Evolutionary conservation across 805 yeast species (phyloP).

Genomic region (Hyphopichia homilentoma): DNA sequence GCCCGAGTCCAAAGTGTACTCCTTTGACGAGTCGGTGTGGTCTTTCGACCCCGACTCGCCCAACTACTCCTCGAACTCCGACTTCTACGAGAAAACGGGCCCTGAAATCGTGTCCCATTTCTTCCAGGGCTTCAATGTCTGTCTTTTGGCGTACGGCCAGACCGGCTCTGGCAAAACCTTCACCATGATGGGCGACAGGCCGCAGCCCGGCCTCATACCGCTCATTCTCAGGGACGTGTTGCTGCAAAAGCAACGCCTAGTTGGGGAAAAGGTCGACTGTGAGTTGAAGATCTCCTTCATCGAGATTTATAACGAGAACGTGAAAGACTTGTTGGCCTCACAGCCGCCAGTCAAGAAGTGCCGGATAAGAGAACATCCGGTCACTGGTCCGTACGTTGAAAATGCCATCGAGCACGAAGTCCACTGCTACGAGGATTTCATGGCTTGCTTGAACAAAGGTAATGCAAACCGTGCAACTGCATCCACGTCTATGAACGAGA

Average conservation of each 20-base stretch:
- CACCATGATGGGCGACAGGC: slow-evolving; percentile 40
- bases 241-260: slow-evolving; percentile 32
- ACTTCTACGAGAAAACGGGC: slow-evolving; percentile 54
- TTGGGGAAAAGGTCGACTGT: slow-evolving; percentile 35
- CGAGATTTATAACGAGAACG: slow-evolving; percentile 78
- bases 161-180: slow-evolving; percentile 41
- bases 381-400: slow-evolving; percentile 71
- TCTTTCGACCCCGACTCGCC: slow-evolving; percentile 34
- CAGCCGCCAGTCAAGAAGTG: slow-evolving; percentile 21
- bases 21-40: slow-evolving; percentile 18
- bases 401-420: slow-evolving; percentile 53
- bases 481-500: slow-evolving; percentile 66
- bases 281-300: slow-evolving; percentile 53
- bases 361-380: slow-evolving; percentile 62
- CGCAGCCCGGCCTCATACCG: slow-evolving; percentile 36
- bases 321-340: slow-evolving; percentile 52
- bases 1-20: slow-evolving; percentile 10
- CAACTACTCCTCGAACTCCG: slow-evolving; percentile 43
- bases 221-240: slow-evolving; percentile 52
- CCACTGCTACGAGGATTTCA: slow-evolving; percentile 46
- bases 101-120: slow-evolving; percentile 51
- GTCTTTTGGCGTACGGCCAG: slow-evolving; percentile 42
- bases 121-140: slow-evolving; percentile 40
- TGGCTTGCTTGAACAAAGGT: slow-evolving; percentile 47
- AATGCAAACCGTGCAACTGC: slow-evolving; percentile 62